Evolutionary conservation across 2,329 filamentous ascomycete genomes (phyloP).

Genomic region (Aspergillus tanneri): DNA sequence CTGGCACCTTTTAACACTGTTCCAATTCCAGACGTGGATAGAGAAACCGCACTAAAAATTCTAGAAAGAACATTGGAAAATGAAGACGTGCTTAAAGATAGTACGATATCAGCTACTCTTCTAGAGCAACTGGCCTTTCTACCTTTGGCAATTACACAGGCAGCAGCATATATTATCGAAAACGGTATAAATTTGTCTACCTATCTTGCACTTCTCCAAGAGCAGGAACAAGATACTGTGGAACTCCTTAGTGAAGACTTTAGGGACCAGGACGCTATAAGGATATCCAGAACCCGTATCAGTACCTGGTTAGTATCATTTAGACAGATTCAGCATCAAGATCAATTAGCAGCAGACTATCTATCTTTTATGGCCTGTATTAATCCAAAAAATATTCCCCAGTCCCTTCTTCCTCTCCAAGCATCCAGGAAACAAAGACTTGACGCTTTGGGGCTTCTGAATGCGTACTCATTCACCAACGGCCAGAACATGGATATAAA

Average conservation of each 20-base stretch:
- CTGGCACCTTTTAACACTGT: conserved; percentile 20
- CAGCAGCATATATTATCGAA: conserved; percentile 20
- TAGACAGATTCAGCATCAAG: conserved; percentile 16
- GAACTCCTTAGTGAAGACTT: conserved; percentile 13
- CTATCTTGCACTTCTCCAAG: conserved; percentile 8
- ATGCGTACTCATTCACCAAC: conserved; percentile 21
- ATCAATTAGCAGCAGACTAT: conserved; percentile 36
- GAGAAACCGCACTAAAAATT: conserved; percentile 8
- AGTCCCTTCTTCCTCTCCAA: conserved; percentile 30
- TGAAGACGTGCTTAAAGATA: conserved; percentile 12
- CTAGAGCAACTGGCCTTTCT: conserved; percentile 22
- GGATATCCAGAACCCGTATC: conserved; percentile 4
- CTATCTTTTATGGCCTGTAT: no score
- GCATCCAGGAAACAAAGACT: conserved; percentile 18
- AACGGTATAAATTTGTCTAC: neutral
- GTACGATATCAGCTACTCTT: conserved; percentile 2
- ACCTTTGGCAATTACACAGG: conserved; percentile 27
- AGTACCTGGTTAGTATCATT: conserved; percentile 14
- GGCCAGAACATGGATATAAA: conserved; percentile 9
- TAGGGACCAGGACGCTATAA: conserved; percentile 10
- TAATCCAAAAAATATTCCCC: conserved; percentile 31
- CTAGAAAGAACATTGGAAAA: neutral
- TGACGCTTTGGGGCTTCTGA: conserved; percentile 31
- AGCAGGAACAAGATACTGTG: conserved; percentile 6
- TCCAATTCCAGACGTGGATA: conserved; percentile 15